Evolutionary conservation across 805 yeast species (phyloP).

Genomic region (Metschnikowia amazonensis): DNA sequence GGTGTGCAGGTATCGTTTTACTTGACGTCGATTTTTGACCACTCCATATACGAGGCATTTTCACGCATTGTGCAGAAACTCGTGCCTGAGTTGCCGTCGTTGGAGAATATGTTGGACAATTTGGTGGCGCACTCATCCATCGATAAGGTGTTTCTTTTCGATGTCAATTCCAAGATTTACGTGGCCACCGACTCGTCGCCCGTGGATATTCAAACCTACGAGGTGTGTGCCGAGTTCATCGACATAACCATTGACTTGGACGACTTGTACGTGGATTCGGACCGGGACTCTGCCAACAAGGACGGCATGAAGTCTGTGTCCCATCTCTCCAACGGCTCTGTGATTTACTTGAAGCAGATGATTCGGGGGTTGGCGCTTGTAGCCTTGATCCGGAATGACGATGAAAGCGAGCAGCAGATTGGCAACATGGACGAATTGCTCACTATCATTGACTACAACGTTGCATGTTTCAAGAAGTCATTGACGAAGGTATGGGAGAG

Average conservation of each 20-base stretch:
- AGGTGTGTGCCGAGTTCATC: constrained; percentile 94
- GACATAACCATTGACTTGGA: constrained; percentile 90
- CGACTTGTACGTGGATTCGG: constrained; percentile 48
- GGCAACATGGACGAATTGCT: constrained; percentile 37
- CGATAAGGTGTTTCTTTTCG: constrained; percentile 91
- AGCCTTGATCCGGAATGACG: constrained; percentile 73
- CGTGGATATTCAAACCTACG: constrained; percentile 91
- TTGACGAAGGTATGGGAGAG: constrained; percentile 68
- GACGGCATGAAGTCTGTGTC: constrained; percentile 63
- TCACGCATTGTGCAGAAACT: constrained; percentile 89
- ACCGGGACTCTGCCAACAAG: constrained; percentile 10
- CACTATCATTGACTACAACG: constrained; percentile 84
- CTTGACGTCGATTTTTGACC: constrained; percentile 91
- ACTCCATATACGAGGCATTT: constrained; percentile 92
- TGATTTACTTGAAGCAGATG: constrained; percentile 84
- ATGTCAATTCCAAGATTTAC: constrained; percentile 86
- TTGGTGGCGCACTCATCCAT: constrained; percentile 84
- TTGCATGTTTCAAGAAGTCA: constrained; percentile 72
- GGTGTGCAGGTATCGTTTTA: constrained; percentile 90
- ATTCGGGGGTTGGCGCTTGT: constrained; percentile 89
- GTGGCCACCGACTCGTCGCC: constrained; percentile 96
- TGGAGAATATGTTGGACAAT: constrained; percentile 85
- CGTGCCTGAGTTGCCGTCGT: constrained; percentile 79
- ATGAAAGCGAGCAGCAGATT: constrained; percentile 16
- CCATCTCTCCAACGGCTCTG: constrained; percentile 76